phyloP scores from a whole-genome alignment of 768 basidiomycete genomes.

The Russula griseocarnosa region DNA sequence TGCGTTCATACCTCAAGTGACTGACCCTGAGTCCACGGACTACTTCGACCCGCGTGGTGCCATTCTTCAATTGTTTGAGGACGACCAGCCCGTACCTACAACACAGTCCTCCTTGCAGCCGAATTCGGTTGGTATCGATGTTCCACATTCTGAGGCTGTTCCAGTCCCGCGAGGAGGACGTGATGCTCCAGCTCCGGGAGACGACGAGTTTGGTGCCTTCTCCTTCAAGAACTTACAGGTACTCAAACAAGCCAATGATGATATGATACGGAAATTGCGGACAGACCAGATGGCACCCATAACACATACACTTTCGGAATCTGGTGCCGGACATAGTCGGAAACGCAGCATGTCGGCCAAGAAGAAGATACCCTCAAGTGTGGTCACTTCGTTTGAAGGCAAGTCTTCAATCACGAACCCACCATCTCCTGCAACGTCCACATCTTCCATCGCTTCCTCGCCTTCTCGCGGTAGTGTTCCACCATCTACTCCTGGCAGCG shows the following conservation, averaged over 20 bases:
- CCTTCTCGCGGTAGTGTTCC: conserved; percentile 72
- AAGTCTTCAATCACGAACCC: conserved; percentile 67
- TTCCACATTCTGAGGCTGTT: conserved; percentile 29
- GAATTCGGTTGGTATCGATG: conserved; percentile 34
- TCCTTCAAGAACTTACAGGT: conserved; percentile 96
- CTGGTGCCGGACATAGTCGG: conserved; percentile 53
- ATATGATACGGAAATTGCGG: conserved; percentile 92
- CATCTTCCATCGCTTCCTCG: conserved; percentile 86
- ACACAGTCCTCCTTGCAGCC: conserved; percentile 47
- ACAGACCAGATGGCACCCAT: conserved; percentile 84
- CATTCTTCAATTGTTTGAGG: conserved; percentile 84
- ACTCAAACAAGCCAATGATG: conserved; percentile 97
- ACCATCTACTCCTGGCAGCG: conserved; percentile 67
- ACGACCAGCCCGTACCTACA: conserved; percentile 68
- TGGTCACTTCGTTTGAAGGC: conserved; percentile 62
- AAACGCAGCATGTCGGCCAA: conserved; percentile 74
- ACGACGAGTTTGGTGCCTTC: conserved; percentile 95
- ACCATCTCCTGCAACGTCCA: conserved; percentile 88
- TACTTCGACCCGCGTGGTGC: conserved; percentile 98
- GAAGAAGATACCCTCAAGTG: conserved; percentile 76
- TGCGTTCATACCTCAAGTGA: conserved; percentile 91
- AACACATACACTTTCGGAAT: conserved; percentile 66
- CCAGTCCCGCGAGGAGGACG: conserved; percentile 30
- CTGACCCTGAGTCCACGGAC: conserved; percentile 98
- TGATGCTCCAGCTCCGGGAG: conserved; percentile 49